These are phyloP conservation scores for Saccharomyces hybrid DNA, from an alignment of 1,139 yeast species.

Conservation along the genomic window DNA sequence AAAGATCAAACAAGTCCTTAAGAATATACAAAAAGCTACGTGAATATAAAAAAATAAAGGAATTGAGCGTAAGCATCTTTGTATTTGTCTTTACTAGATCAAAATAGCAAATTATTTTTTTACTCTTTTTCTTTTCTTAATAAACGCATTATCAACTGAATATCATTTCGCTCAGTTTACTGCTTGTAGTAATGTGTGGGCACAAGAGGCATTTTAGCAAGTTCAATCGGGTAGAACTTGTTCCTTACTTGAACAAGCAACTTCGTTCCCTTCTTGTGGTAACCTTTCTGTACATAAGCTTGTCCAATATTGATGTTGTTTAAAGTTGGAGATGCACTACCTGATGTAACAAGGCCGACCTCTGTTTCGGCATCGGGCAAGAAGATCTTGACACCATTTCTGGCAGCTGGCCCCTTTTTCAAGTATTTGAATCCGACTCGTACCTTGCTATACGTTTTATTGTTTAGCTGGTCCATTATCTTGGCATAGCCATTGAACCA, in stretches of 20 bases:
- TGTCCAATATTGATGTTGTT: slow-evolving; percentile 74
- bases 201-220: slow-evolving; percentile 80
- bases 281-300: slow-evolving; percentile 73
- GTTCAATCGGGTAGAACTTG: slow-evolving; percentile 64
- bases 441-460: slow-evolving; percentile 48
- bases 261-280: slow-evolving; percentile 67
- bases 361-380: slow-evolving; percentile 40
- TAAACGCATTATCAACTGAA: background rate
- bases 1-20: background rate
- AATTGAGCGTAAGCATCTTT: background rate
- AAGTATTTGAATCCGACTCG: slow-evolving; percentile 62
- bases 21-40: background rate
- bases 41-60: background rate
- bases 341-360: slow-evolving; percentile 79
- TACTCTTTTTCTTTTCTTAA: background rate
- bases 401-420: slow-evolving; percentile 85
- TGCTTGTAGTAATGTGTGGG: slow-evolving; percentile 52
- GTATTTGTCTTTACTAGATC: background rate
- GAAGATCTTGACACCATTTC: slow-evolving; percentile 69
- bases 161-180: background rate
- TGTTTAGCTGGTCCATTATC: slow-evolving; percentile 61
- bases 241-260: slow-evolving; percentile 75
- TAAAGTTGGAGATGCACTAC: slow-evolving; percentile 80
- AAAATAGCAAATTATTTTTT: background rate
- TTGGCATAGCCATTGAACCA: slow-evolving; percentile 72